Base-by-base conservation (phyloP, 768 basidiomycete genomes). In the Leucosporidium scottii region DNA sequence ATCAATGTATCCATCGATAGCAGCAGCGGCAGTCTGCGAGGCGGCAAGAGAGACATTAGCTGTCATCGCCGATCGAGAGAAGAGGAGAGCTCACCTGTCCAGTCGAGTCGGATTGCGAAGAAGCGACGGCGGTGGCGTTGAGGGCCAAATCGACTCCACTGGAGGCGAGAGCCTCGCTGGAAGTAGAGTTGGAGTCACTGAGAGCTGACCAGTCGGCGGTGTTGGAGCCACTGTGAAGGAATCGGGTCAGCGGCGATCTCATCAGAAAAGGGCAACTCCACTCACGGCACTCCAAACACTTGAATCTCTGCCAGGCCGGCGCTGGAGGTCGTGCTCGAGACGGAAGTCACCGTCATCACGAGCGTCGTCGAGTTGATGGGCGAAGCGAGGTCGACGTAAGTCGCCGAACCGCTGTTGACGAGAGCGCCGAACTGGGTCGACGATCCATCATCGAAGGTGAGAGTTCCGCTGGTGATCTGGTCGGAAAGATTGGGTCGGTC, bases 391-490 rank as follows among this genome's bases (percentile, higher is more conserved):
- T 51, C 27, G 36, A 73, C 30, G 25, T 62, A 55, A 0, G 72
- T 68, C 12, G 72, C 72, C 9, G 69, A 68, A 23, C 72, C 72
- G 27, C 70, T 69, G 64, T 73, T 73, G 36, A 59, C 60, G 36
- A 73, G 72, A n/a, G 65, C 59, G 18, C 64, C 65, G 48, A 69
- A 34, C 1, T 59, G 15, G 21, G 66, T 53, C 4, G 66, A 48
- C 34, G 68, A 62, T 4, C 66, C 64, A 36, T 69, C 72, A 13
- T 39, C 28, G 48, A 67, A 68, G 10, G 59, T 63, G 34, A 73
- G 54, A 3, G 72, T 73, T 4, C 61, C 62, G 36, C 65, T 61
- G 2, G 64, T 66, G 57, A 73, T 59, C 54, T 64, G 55, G 15
- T 66, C 31, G 23, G 1, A 6, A 21, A 36, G 30, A 13, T 3